A percentile compares a stretch with the other conserved stretches of the same genome.
These are phyloP conservation scores for Backusella mclennaniae DNA, from an alignment of 192 early-diverging fungal genomes.

Conservation along the genomic window DNA sequence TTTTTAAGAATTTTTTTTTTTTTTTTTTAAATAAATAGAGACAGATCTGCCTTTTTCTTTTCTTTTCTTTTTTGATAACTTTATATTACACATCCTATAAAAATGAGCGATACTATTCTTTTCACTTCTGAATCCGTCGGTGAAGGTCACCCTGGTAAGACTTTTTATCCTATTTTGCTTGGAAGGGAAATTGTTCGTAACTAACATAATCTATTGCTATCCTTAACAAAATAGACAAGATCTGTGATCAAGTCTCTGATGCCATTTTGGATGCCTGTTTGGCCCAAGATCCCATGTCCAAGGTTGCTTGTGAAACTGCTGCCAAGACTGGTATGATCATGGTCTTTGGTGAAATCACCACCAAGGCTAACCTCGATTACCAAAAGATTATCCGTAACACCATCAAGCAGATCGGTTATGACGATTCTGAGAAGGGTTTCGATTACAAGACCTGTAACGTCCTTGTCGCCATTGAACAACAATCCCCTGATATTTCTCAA, in stretches of 20 bases:
- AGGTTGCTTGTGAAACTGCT: constrained; percentile 99
- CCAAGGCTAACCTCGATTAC: constrained; percentile 97
- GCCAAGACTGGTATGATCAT: constrained; percentile 99
- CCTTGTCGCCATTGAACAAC: constrained; percentile 99
- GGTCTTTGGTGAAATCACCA: constrained; percentile 99
- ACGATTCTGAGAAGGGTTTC: constrained; percentile 98
- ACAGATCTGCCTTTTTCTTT: not conserved
- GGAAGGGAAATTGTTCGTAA: not conserved
- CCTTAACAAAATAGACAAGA: constrained; percentile 78
- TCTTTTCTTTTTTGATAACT: not conserved
- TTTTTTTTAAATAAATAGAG: constrained; percentile 17
- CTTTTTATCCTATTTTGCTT: not conserved
- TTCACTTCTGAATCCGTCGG: constrained; percentile 99
- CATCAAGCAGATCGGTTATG: constrained; percentile 99
- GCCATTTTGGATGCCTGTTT: constrained; percentile 98
- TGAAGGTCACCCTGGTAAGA: constrained; percentile 94
- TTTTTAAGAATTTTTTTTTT: constrained; percentile 7
- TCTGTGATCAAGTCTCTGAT: constrained; percentile 99
- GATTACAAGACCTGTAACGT: constrained; percentile 99
- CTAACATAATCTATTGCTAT: not conserved
- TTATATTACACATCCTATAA: not conserved
- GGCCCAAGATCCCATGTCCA: constrained; percentile 92
- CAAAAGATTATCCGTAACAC: constrained; percentile 99
- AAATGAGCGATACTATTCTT: constrained; percentile 82
- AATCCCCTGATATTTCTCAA: constrained; percentile 99